Base-by-base conservation (phyloP, 257 asterid genomes). In the Solanum rostratum region DNA sequence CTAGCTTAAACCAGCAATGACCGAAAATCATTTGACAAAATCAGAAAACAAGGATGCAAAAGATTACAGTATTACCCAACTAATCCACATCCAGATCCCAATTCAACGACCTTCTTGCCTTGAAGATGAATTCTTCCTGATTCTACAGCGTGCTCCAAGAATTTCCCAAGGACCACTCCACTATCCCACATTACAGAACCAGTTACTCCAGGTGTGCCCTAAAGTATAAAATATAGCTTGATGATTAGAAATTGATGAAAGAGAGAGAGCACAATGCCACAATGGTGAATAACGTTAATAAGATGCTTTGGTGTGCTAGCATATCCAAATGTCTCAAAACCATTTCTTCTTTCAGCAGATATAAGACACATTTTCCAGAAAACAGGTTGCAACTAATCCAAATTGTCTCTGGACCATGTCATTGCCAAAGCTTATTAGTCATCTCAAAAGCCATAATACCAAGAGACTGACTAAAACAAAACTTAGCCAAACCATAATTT, bases 111-210 rank as follows among this genome's bases (percentile, higher is more conserved):
- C 86, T 94, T 94, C 92, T 92, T 93, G 52, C 91, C 96, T 84
- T 87, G 97, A 85, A 96, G 92, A 55, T 68, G 22, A 85, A 94
- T 83, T 33, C 84, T 83, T 84, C 91, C 93, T n/a, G 92, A 82
- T 88, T 94, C 98, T 79, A 90, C 91, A 62, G 97, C 93, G 86
- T 94, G 97, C 90, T 95, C 99, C 84, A 95, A 60, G 90, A 94
- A 94, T 90, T 95, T 95, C 74, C 97, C 97, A 20, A 94, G 92
- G 78, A 95, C 90, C 83, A 95, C 93, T 79, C 98, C 99, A 82
- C 98, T 95, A 88, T 94, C 98, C 99, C 99, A 96, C 98, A 96
- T 93, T 85, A 94, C 98, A 30, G 99, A 68, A 81, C 99, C 99
- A 79, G 98, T 96, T 85, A 96, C 98, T 80, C 99, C 98, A 39